Base-by-base conservation (phyloP, 805 yeast genomes). In the Kodamaea kaohsiungensis region DNA sequence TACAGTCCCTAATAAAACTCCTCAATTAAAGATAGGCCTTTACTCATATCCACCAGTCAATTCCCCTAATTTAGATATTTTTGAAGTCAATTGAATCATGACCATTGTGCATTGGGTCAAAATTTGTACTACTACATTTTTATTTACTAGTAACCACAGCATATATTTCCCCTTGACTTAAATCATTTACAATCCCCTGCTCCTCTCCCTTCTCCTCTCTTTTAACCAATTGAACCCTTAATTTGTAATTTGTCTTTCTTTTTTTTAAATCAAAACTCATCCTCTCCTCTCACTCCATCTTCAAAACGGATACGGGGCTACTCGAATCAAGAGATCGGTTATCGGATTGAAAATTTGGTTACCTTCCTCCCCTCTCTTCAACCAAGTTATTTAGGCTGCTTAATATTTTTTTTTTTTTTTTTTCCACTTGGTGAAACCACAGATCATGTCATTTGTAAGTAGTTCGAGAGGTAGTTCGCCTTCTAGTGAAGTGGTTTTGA, bases 221-320 rank as follows among this genome's bases (percentile, higher is more conserved):
- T 4, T 15, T 12, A 5, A 2, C 7, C 45, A 40, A 10, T 17
- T 9, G 22, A 19, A 40, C 45, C 45, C 45, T 40, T 25, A 17
- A 40, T 16, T 40, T 40, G 22, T 40, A 40, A 40, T 40, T 17
- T 40, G 25, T 19, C 45, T 40, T 40, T 40, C 45, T 40, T 40
- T 40, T 40, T 40, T 40, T 40, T 22, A 4, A 22, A 40, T 22
- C 17, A 16, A 5, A 40, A 7, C 39, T 12, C 17, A 16, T 40
- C 19, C 45, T 16, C 45, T 16, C 19, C 45, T 40, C 17, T 40
- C 6, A 25, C 8, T 40, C 43, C 45, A 40, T 15, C 17, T 40
- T 40, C 25, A 30, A 16, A 16, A 40, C 45, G 45, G 45, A 40
- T 40, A 40, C 45, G 45, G 45, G 45, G 45, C 45, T 40, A 40